Evolutionary conservation across 495 filamentous ascomycete species (phyloP).

Genomic region (Penicillium malachiteum): DNA sequence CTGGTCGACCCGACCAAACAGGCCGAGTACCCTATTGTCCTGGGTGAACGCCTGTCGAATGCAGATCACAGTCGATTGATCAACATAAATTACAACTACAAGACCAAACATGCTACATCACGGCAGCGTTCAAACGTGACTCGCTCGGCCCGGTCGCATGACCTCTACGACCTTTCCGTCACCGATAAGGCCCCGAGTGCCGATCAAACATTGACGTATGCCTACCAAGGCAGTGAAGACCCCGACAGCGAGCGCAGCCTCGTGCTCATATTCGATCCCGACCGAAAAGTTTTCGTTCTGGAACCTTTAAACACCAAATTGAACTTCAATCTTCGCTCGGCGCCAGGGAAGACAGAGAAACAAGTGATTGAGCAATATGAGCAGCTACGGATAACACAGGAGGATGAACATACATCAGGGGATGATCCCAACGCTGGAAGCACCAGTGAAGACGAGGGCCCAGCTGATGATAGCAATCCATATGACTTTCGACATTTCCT

Average conservation of each 20-base stretch:
- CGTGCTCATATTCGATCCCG: slow-evolving; percentile 53
- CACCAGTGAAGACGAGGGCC: slow-evolving; percentile 42
- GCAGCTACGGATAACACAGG: slow-evolving; percentile 44
- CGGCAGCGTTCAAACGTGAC: slow-evolving; percentile 43
- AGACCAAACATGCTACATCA: slow-evolving; percentile 46
- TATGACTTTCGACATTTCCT: slow-evolving; percentile 62
- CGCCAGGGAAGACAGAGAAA: slow-evolving; percentile 46
- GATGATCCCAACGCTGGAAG: slow-evolving; percentile 42
- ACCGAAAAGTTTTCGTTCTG: slow-evolving; percentile 49
- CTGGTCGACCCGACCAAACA: slow-evolving; percentile 51
- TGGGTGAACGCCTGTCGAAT: slow-evolving; percentile 41
- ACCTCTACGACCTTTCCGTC: slow-evolving; percentile 50
- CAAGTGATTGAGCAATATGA: slow-evolving; percentile 46
- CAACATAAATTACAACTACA: slow-evolving; percentile 55
- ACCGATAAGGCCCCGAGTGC: slow-evolving; percentile 47
- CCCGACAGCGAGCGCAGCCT: slow-evolving; percentile 41
- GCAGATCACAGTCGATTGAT: slow-evolving; percentile 28
- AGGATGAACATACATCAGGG: slow-evolving; percentile 38
- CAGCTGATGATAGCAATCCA: slow-evolving; percentile 53
- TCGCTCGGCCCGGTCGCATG: slow-evolving; percentile 33
- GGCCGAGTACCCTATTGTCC: slow-evolving; percentile 47
- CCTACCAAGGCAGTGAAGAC: slow-evolving; percentile 52
- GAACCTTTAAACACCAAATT: slow-evolving; percentile 51
- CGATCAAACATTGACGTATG: slow-evolving; percentile 44
- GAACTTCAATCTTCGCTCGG: slow-evolving; percentile 57